A percentile compares a stretch with the other conserved stretches of the same genome.
phyloP scores from a whole-genome alignment of 257 asterid species.

The Sherardia arvensis region DNA sequence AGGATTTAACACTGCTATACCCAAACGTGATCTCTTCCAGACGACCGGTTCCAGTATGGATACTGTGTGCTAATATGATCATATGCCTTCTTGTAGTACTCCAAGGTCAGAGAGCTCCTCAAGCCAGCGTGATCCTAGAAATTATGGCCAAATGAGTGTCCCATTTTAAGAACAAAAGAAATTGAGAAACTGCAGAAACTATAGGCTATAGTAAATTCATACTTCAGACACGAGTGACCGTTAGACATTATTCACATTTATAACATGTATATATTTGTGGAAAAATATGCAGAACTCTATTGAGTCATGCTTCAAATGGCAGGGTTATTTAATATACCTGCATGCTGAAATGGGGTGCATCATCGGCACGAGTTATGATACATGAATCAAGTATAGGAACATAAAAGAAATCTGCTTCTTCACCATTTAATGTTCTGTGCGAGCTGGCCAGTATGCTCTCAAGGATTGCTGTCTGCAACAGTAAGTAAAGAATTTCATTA shows the following conservation, averaged over 20 bases:
- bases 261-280: too few species aligned
- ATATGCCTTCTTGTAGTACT: slow-evolving; percentile 68
- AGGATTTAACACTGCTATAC: slow-evolving; percentile 28
- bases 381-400: slow-evolving; percentile 98
- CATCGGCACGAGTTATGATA: slow-evolving; percentile 87
- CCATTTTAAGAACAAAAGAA: slow-evolving; percentile 1
- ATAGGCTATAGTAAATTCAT: not conserved
- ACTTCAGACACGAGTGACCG: too few species aligned
- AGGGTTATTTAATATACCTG: slow-evolving; percentile 31
- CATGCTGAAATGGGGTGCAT: slow-evolving; percentile 88
- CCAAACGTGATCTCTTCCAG: slow-evolving; percentile 97
- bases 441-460: slow-evolving; percentile 90
- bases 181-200: not conserved
- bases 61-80: slow-evolving; percentile 60
- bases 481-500: slow-evolving; percentile 10
- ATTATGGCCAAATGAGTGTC: slow-evolving; percentile 10
- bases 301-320: not conserved
- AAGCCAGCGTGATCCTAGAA: slow-evolving; percentile 70
- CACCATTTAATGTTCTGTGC: slow-evolving; percentile 77
- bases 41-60: slow-evolving; percentile 80
- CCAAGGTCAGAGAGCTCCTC: slow-evolving; percentile 85
- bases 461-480: slow-evolving; percentile 67
- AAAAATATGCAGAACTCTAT: not conserved
- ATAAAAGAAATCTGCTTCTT: slow-evolving; percentile 90
- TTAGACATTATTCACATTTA: too few species aligned